Conservation (phyloP, 2,329 filamentous ascomycete species). For the Cladosporium sp. region DNA sequence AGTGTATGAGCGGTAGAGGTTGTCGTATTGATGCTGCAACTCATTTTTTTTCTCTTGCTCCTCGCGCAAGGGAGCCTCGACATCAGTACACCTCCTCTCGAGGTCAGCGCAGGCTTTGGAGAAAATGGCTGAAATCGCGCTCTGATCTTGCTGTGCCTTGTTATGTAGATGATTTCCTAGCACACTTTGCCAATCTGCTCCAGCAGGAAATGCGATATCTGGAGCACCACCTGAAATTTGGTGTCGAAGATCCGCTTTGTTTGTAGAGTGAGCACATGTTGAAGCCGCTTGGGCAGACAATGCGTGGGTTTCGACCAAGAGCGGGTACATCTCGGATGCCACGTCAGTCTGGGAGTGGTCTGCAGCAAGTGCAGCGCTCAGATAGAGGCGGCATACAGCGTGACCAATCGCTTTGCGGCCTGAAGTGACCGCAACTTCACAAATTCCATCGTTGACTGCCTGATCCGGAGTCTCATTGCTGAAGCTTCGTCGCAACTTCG, state of each 20-base stretch:
- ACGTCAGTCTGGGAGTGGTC: conserved; percentile 12
- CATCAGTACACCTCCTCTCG: conserved; percentile 51
- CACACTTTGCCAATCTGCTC: conserved; percentile 45
- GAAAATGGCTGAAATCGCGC: conserved; percentile 47
- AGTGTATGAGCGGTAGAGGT: conserved; percentile 32
- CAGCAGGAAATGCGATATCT: not conserved
- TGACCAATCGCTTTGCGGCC: not conserved
- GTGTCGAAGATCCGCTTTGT: not conserved
- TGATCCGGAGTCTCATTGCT: not conserved
- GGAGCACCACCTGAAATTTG: not conserved
- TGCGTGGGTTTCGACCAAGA: conserved; percentile 4
- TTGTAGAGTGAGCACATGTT: not conserved
- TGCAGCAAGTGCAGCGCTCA: conserved; percentile 5
- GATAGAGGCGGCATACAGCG: not conserved
- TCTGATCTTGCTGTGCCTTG: conserved; percentile 41
- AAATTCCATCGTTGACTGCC: not conserved
- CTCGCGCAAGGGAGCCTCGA: conserved; percentile 51
- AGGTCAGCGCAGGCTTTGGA: conserved; percentile 53
- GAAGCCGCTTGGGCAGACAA: not conserved
- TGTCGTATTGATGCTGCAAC: conserved; percentile 34
- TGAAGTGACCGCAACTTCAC: not conserved
- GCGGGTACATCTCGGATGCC: not conserved
- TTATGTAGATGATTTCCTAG: conserved; percentile 43
- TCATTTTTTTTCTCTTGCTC: conserved; percentile 37
- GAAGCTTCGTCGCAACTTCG: not conserved